Conservation (phyloP, 129 eudicot species). For the Saussurea involucrata region DNA sequence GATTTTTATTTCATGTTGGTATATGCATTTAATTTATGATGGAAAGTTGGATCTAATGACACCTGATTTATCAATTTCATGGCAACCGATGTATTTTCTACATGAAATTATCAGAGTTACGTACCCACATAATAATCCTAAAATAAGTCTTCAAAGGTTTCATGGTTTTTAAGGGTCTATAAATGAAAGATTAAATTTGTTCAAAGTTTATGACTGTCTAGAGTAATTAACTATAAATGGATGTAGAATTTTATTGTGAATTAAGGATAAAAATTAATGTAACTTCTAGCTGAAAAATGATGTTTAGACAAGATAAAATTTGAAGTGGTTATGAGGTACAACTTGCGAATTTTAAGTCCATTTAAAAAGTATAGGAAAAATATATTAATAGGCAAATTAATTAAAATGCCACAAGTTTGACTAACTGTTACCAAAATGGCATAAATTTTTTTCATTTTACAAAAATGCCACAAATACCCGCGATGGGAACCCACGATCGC, state of each 20-base stretch:
- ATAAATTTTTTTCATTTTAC: too few relatives aligned
- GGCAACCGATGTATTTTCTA: neutral
- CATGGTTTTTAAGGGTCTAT: neutral
- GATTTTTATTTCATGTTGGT: neutral
- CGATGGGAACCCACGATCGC: too few relatives aligned
- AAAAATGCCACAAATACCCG: too few relatives aligned
- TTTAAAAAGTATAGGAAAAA: too few relatives aligned
- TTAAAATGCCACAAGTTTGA: too few relatives aligned
- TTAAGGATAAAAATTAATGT: too few relatives aligned
- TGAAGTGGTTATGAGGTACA: too few relatives aligned
- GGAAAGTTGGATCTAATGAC: neutral
- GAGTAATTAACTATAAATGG: neutral
- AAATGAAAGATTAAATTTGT: neutral
- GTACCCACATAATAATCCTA: neutral
- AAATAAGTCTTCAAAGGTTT: neutral
- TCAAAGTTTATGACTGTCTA: neutral
- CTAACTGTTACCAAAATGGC: too few relatives aligned
- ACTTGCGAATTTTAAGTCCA: too few relatives aligned
- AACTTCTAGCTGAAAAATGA: too few relatives aligned
- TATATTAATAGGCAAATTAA: too few relatives aligned
- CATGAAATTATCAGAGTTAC: neutral
- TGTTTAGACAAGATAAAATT: too few relatives aligned
- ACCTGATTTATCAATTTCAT: neutral
- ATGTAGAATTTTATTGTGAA: neutral
- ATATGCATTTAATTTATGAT: neutral